Conservation (phyloP, 192 early-diverging fungal genomes). For the Coemansia sp. region DNA sequence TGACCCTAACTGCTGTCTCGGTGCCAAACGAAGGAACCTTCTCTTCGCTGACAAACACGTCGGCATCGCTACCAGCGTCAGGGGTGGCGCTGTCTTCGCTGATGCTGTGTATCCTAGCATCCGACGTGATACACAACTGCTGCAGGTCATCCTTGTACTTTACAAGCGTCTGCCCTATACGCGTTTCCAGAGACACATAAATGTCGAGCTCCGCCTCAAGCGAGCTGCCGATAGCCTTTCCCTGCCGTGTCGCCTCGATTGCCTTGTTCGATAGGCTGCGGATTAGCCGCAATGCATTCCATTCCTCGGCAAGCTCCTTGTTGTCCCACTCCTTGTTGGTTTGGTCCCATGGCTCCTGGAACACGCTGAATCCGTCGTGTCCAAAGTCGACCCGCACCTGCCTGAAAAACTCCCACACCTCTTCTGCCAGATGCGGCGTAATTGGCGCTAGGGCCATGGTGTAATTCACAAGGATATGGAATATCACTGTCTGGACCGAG, state of each 20-base stretch:
- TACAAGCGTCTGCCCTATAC: constrained; percentile 26
- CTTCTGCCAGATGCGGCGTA: constrained; percentile 66
- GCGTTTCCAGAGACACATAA: constrained; percentile 26
- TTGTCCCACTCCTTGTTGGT: constrained; percentile 32
- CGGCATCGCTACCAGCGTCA: background rate
- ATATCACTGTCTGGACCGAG: constrained; percentile 66
- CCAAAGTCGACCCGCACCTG: constrained; percentile 36
- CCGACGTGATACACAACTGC: constrained; percentile 36
- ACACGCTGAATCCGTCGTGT: constrained; percentile 56
- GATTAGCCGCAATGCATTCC: constrained; percentile 35
- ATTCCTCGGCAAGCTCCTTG: constrained; percentile 33
- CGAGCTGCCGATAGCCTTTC: constrained; percentile 43
- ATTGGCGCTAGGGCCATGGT: constrained; percentile 64
- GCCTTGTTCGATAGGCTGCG: constrained; percentile 42
- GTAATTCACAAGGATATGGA: constrained; percentile 64
- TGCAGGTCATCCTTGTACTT: constrained; percentile 23
- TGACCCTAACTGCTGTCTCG: constrained; percentile 37
- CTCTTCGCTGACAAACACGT: constrained; percentile 16
- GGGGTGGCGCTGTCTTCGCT: background rate
- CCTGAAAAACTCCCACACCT: constrained; percentile 67
- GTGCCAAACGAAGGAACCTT: constrained; percentile 19
- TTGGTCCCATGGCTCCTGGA: constrained; percentile 62
- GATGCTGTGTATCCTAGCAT: constrained; percentile 17
- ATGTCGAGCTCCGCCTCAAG: constrained; percentile 49
- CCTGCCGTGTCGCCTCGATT: constrained; percentile 48